phyloP scores from a whole-genome alignment of 73 alveolate genomes.

The Paramecium tetraurelia region DNA sequence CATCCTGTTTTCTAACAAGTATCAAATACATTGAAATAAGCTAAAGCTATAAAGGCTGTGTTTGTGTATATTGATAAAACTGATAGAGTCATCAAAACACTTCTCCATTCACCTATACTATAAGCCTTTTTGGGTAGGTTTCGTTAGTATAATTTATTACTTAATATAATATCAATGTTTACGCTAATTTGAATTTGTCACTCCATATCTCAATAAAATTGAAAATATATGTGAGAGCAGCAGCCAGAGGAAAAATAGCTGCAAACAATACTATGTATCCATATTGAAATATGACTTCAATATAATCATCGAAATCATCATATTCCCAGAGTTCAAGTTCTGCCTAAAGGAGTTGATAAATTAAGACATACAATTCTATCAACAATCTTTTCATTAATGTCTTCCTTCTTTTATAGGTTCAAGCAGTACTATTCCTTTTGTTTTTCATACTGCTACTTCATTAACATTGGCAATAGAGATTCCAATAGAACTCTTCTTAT shows the following conservation, averaged over 20 bases:
- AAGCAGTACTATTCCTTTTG: conserved; percentile 60
- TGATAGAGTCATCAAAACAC: conserved; percentile 68
- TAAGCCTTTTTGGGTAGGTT: conserved; percentile 63
- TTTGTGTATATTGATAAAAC: conserved; percentile 70
- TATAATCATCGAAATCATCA: conserved; percentile 72
- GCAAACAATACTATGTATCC: conserved; percentile 76
- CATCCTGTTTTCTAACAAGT: not conserved
- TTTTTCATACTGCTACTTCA: conserved; percentile 63
- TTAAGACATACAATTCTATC: conserved; percentile 53
- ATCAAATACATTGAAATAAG: conserved; percentile 24
- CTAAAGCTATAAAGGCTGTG: conserved; percentile 67
- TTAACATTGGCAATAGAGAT: conserved; percentile 64
- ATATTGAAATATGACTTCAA: conserved; percentile 63
- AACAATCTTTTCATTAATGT: conserved; percentile 55
- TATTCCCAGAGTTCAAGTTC: conserved; percentile 72
- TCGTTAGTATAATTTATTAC: conserved; percentile 59
- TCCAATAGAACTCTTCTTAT: conserved; percentile 66
- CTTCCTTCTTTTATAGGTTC: conserved; percentile 66
- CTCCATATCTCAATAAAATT: conserved; percentile 70
- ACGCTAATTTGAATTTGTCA: conserved; percentile 68
- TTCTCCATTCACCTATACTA: conserved; percentile 79
- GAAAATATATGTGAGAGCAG: conserved; percentile 59
- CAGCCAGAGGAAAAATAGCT: conserved; percentile 71
- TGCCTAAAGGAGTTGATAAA: conserved; percentile 27
- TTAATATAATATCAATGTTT: not conserved